A percentile compares a stretch with the other conserved stretches of the same genome.
phyloP scores from a whole-genome alignment of 176 grass and related monocot genomes.

The Pharus latifolius region DNA sequence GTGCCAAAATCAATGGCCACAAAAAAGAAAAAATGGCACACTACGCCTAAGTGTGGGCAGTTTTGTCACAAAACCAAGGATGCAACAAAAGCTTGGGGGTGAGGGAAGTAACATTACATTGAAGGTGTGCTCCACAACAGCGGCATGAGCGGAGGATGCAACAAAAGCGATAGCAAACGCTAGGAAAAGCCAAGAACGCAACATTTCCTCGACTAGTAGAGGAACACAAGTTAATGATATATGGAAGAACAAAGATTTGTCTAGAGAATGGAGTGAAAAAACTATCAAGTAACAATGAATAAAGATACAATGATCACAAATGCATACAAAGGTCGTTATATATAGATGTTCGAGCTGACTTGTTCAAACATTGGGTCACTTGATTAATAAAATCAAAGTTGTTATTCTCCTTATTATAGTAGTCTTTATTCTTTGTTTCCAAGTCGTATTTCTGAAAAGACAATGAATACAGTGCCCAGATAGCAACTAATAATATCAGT shows the following conservation, averaged over 20 bases:
- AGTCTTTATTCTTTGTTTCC: too few relatives aligned
- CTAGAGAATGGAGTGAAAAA: neutral
- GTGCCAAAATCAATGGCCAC: too few relatives aligned
- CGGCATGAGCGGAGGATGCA: slow-evolving; percentile 21
- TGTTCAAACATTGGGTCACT: neutral
- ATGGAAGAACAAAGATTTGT: neutral
- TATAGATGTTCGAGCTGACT: slow-evolving; percentile 7
- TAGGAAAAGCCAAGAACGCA: slow-evolving; percentile 1
- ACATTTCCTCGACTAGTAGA: slow-evolving; percentile 7
- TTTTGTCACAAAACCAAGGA: too few relatives aligned
- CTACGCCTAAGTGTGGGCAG: too few relatives aligned
- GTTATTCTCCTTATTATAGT: too few relatives aligned
- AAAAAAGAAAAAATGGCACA: too few relatives aligned
- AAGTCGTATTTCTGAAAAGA: too few relatives aligned
- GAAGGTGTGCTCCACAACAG: slow-evolving; percentile 52
- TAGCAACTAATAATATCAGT: too few relatives aligned
- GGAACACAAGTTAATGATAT: neutral
- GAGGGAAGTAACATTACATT: slow-evolving; percentile 19
- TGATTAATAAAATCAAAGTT: too few relatives aligned
- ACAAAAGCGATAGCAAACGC: slow-evolving; percentile 9
- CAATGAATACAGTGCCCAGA: too few relatives aligned
- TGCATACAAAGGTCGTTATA: neutral
- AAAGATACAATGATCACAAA: neutral
- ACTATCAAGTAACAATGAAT: neutral
- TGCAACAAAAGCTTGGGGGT: neutral